A percentile compares a stretch with the other conserved stretches of the same genome.
Conservation (phyloP, 2,329 filamentous ascomycete species). For the Sarocladium brachiariae region DNA sequence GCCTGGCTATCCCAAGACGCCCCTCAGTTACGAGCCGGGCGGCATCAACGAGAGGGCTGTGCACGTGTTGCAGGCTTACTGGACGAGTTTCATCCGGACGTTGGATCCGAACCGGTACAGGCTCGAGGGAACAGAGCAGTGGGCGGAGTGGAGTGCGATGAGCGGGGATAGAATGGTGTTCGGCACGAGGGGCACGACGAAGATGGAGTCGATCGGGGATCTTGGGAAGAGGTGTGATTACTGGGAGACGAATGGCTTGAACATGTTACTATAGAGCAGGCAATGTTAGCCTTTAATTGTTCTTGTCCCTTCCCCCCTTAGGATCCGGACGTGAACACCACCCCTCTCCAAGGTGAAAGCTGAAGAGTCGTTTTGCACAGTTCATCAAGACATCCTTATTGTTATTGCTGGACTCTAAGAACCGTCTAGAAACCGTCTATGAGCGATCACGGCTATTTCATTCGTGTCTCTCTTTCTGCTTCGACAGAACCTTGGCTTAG, state of each 20-base stretch:
- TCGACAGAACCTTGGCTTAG: too few species aligned
- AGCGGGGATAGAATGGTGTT: conserved; percentile 30
- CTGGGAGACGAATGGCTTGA: conserved; percentile 16
- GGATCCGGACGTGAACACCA: too few species aligned
- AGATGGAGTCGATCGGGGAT: conserved; percentile 29
- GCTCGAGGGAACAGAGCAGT: conserved; percentile 26
- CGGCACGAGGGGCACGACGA: conserved; percentile 29
- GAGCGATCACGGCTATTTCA: too few species aligned
- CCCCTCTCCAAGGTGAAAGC: too few species aligned
- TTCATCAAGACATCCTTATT: too few species aligned
- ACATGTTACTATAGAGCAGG: conserved; percentile 10
- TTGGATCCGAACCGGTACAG: conserved; percentile 55
- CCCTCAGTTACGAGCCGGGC: conserved; percentile 46
- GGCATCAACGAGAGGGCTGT: conserved; percentile 51
- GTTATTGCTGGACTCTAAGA: too few species aligned
- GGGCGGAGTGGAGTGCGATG: conserved; percentile 31
- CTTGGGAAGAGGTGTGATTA: conserved; percentile 22
- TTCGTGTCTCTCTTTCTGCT: too few species aligned
- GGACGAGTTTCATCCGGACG: conserved; percentile 63
- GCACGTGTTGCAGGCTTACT: conserved; percentile 60
- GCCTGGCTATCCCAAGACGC: conserved; percentile 47
- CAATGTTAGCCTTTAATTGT: too few species aligned
- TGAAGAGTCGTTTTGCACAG: too few species aligned
- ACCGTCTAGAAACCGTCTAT: too few species aligned
- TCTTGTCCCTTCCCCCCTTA: too few species aligned